Evolutionary conservation across 1,284 basidiomycete species (phyloP).

Genomic region (Puccinia hordei): DNA sequence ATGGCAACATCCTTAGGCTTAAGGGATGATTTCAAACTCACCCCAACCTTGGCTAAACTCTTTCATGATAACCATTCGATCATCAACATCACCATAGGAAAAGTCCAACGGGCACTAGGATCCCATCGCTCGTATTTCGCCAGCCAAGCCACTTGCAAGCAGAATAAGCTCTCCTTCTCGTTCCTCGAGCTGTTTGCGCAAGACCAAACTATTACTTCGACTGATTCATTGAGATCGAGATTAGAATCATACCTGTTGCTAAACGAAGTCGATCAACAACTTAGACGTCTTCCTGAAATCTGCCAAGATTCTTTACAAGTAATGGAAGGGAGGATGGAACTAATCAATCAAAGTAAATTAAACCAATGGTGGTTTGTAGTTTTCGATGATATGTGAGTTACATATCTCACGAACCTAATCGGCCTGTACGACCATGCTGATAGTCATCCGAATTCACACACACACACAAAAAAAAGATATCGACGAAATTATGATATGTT

Average conservation of each 20-base stretch:
- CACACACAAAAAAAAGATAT: conserved; percentile 60
- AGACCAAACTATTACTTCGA: neutral
- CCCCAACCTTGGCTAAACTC: conserved; percentile 68
- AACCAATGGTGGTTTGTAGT: conserved; percentile 76
- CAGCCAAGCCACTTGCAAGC: conserved; percentile 66
- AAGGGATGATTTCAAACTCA: conserved; percentile 70
- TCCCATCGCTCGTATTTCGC: conserved; percentile 66
- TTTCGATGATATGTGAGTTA: conserved; percentile 65
- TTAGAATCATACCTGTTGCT: conserved; percentile 63
- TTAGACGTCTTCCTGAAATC: conserved; percentile 16
- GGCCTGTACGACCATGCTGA: conserved; percentile 50
- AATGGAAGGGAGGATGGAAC: conserved; percentile 44
- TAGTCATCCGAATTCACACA: neutral
- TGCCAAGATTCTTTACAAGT: conserved; percentile 51
- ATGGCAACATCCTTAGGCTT: conserved; percentile 69
- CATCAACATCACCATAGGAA: conserved; percentile 63
- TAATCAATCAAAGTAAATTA: conserved; percentile 52
- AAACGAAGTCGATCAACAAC: conserved; percentile 54
- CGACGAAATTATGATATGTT: conserved; percentile 68
- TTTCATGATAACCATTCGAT: conserved; percentile 67
- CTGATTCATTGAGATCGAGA: conserved; percentile 12
- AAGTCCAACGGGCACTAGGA: conserved; percentile 64
- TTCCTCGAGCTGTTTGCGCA: conserved; percentile 70
- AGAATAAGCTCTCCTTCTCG: conserved; percentile 67
- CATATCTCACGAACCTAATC: conserved; percentile 10